phyloP scores from a whole-genome alignment of 2,329 filamentous ascomycete species.

The Alternaria rosae region DNA sequence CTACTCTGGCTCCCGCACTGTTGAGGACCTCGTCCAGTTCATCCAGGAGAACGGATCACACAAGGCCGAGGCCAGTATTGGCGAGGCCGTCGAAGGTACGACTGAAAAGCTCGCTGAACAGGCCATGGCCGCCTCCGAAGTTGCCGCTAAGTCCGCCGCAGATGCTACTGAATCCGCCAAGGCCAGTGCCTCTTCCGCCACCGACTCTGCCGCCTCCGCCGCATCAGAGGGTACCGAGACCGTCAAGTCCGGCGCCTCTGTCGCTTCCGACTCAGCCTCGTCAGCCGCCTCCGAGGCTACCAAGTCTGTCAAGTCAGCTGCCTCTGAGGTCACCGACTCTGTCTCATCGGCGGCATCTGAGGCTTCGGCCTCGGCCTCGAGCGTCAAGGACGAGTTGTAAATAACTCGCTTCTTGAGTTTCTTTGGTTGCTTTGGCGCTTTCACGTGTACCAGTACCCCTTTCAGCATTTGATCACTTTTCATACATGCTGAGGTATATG shows the following conservation, averaged over 20 bases:
- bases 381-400: conserved; percentile 79
- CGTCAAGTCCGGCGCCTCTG: conserved; percentile 48
- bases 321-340: conserved; percentile 40
- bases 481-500: conserved; percentile 26
- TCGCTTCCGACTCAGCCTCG: conserved; percentile 46
- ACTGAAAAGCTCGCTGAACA: conserved; percentile 52
- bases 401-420: conserved; percentile 31
- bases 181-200: conserved; percentile 51
- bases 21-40: conserved; percentile 92
- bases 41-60: conserved; percentile 95
- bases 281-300: conserved; percentile 46
- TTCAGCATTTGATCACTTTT: conserved; percentile 28
- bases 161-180: conserved; percentile 51
- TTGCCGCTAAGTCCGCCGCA: conserved; percentile 44
- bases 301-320: conserved; percentile 35
- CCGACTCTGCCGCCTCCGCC: conserved; percentile 46
- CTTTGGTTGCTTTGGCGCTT: conserved; percentile 22
- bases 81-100: conserved; percentile 52
- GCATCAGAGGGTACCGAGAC: conserved; percentile 46
- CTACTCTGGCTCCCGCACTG: conserved; percentile 85
- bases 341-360: conserved; percentile 36
- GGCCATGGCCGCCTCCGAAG: conserved; percentile 49
- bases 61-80: conserved; percentile 68
- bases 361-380: conserved; percentile 7
- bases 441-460: conserved; percentile 28